These are phyloP conservation scores for Peniophora sp. DNA, from an alignment of 1,284 basidiomycete species.

Conservation along the genomic window DNA sequence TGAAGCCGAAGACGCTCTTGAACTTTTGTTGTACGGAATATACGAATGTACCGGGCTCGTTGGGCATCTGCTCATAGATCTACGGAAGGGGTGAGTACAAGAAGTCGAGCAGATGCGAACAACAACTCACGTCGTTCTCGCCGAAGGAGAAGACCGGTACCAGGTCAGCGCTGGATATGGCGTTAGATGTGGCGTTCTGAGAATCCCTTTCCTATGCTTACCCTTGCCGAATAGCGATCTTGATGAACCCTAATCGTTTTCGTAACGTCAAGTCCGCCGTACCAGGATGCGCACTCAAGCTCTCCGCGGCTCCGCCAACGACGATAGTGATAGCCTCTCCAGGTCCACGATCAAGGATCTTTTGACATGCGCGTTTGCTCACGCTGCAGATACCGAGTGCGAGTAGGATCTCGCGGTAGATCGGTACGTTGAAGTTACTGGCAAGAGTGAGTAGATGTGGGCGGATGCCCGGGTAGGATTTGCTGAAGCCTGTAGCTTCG, in stretches of 20 bases:
- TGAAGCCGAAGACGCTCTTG: constrained; percentile 91
- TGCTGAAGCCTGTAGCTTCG: constrained; percentile 92
- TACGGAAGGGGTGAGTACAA: no score
- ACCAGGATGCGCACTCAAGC: constrained; percentile 87
- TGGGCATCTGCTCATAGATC: constrained; percentile 96
- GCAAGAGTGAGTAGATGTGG: constrained; percentile 90
- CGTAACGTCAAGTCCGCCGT: constrained; percentile 90
- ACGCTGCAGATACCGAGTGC: constrained; percentile 88
- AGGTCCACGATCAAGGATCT: constrained; percentile 73
- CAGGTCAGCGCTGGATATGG: constrained; percentile 63
- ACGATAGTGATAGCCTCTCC: constrained; percentile 87
- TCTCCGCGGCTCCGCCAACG: constrained; percentile 94
- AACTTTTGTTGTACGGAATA: constrained; percentile 86
- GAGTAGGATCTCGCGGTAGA: constrained; percentile 90
- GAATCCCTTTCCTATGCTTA: constrained; percentile 23
- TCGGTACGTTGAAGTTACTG: constrained; percentile 87
- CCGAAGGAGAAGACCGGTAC: constrained; percentile 97
- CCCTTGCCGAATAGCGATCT: constrained; percentile 92
- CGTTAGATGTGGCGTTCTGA: background rate
- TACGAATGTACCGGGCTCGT: constrained; percentile 86
- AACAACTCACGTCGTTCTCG: constrained; percentile 85
- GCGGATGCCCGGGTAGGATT: constrained; percentile 83
- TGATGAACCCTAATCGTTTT: constrained; percentile 88
- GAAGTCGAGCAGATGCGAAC: no score
- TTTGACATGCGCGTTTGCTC: constrained; percentile 83